Conservation (phyloP, 2,329 filamentous ascomycete genomes). For the Colletotrichum chlorophyti region DNA sequence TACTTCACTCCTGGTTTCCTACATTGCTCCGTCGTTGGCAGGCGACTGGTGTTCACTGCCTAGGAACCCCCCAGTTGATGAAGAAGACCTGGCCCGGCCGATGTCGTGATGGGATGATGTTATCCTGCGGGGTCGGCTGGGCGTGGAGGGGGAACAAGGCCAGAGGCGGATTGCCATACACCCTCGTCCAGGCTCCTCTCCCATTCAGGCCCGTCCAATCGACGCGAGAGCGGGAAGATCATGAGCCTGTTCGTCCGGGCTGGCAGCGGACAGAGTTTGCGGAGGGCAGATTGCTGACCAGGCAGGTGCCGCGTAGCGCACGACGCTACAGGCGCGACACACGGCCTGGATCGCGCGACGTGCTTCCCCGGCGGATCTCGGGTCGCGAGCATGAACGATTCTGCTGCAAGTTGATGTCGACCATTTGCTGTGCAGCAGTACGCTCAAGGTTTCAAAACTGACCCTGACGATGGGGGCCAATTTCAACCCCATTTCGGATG, state of each 20-base stretch:
- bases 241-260: slow-evolving; percentile 20
- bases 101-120: slow-evolving; percentile 26
- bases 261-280: slow-evolving; percentile 27
- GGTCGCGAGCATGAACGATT: slow-evolving; percentile 22
- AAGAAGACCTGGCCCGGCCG: slow-evolving; percentile 27
- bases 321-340: slow-evolving; percentile 21
- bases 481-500: background rate
- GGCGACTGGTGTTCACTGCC: background rate
- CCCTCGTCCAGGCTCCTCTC: slow-evolving; percentile 20
- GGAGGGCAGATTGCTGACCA: slow-evolving; percentile 24
- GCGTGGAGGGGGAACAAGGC: slow-evolving; percentile 1
- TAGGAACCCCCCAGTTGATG: slow-evolving; percentile 14
- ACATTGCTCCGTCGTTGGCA: slow-evolving; percentile 8
- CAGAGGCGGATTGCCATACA: slow-evolving; percentile 12
- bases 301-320: slow-evolving; percentile 23
- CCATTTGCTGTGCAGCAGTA: slow-evolving; percentile 10
- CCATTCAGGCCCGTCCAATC: slow-evolving; percentile 16
- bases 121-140: slow-evolving; percentile 25
- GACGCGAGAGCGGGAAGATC: slow-evolving; percentile 28
- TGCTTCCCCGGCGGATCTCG: slow-evolving; percentile 30
- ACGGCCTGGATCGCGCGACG: slow-evolving; percentile 25
- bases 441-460: background rate
- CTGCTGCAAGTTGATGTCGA: slow-evolving; percentile 25
- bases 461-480: background rate
- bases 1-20: background rate